These are phyloP conservation scores for grape (Vitis vinifera) DNA, from an alignment of 164 flowering plant genomes.

Conservation along the genomic window DNA sequence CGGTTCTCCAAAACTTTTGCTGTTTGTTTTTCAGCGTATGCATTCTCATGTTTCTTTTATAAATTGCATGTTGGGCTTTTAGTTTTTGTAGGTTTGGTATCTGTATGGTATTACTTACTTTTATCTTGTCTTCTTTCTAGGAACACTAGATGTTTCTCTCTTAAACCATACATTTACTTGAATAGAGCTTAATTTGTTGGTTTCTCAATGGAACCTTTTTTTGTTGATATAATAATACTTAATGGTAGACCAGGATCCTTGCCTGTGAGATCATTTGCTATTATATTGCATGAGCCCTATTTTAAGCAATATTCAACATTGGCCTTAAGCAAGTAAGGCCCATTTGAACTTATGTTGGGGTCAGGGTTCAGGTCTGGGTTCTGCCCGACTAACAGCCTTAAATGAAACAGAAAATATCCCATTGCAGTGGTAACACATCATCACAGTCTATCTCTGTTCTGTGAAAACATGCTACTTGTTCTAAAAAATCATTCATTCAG, in stretches of 20 bases:
- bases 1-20: conserved; percentile 17
- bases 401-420: no score
- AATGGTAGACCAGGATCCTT: not conserved
- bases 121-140: not conserved
- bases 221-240: not conserved
- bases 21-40: not conserved
- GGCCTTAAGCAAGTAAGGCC: no score
- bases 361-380: no score
- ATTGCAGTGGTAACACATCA: no score
- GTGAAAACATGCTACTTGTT: no score
- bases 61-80: not conserved
- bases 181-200: not conserved
- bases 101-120: not conserved
- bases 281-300: not conserved
- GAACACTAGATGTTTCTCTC: not conserved
- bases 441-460: no score
- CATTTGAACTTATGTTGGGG: no score
- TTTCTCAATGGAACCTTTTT: not conserved
- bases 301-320: not conserved
- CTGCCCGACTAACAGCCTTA: no score
- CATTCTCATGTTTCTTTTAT: no score
- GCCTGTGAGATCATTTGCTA: not conserved
- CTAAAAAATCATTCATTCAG: no score
- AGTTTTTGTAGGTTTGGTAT: not conserved
- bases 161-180: not conserved